These are phyloP conservation scores for Sphagnum magellanicum DNA, from an alignment of 228 moss, liverwort and hornwort species.

Conservation along the genomic window DNA sequence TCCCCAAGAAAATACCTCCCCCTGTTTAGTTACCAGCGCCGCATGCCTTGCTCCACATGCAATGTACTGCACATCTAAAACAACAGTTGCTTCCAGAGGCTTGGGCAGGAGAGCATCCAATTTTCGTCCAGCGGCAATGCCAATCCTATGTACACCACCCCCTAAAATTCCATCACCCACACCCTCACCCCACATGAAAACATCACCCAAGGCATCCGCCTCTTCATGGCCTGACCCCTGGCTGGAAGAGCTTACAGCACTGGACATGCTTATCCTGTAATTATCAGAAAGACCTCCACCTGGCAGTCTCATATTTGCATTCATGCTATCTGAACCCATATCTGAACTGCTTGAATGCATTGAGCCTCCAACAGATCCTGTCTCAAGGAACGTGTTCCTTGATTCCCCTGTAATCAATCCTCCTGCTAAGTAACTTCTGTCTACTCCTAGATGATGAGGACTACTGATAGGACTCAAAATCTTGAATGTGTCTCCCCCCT, in stretches of 20 bases:
- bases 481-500: conserved; percentile 56
- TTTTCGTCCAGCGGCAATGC: conserved; percentile 33
- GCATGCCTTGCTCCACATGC: conserved; percentile 92
- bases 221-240: conserved; percentile 94
- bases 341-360: conserved; percentile 94
- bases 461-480: conserved; percentile 65
- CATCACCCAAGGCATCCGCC: conserved; percentile 84
- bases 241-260: conserved; percentile 97
- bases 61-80: conserved; percentile 90
- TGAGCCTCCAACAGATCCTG: conserved; percentile 69
- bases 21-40: conserved; percentile 86
- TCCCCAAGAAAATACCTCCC: conserved; percentile 94
- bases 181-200: conserved; percentile 97
- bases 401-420: conserved; percentile 38
- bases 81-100: conserved; percentile 84
- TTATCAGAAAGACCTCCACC: conserved; percentile 63
- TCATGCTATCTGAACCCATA: conserved; percentile 67
- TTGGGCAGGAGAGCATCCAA: conserved; percentile 76
- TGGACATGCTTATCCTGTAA: conserved; percentile 95
- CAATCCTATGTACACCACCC: conserved; percentile 60
- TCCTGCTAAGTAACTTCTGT: conserved; percentile 47
- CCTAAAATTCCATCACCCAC: conserved; percentile 92
- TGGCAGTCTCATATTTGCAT: conserved; percentile 47
- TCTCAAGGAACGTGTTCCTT: conserved; percentile 47
- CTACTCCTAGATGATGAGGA: conserved; percentile 56